Evolutionary conservation across 2,329 filamentous ascomycete species (phyloP).

Genomic region (Scedosporium minutisporum): DNA sequence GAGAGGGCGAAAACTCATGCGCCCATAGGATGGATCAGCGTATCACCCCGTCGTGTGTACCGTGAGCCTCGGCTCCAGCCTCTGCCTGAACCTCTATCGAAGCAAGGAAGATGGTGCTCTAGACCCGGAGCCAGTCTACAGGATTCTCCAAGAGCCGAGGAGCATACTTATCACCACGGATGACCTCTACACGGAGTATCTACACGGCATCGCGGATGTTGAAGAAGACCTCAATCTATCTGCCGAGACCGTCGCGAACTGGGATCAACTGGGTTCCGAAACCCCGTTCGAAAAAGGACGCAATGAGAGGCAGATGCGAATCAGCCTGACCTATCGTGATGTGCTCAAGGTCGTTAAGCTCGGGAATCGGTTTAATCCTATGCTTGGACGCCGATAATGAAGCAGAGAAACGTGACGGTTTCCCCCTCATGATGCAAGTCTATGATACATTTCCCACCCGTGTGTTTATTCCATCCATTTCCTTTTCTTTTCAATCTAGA

Average conservation of each 20-base stretch:
- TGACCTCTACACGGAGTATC: slow-evolving; percentile 56
- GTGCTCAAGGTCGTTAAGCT: slow-evolving; percentile 72
- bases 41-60: slow-evolving; percentile 87
- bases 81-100: slow-evolving; percentile 69
- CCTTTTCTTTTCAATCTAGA: slow-evolving; percentile 24
- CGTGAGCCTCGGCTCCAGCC: slow-evolving; percentile 67
- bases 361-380: slow-evolving; percentile 53
- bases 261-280: slow-evolving; percentile 50
- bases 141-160: slow-evolving; percentile 72
- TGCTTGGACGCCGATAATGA: slow-evolving; percentile 27
- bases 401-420: neutral
- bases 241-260: slow-evolving; percentile 57
- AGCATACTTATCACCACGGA: slow-evolving; percentile 67
- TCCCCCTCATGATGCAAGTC: no score
- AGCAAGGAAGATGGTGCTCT: slow-evolving; percentile 53
- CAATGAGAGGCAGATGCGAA: slow-evolving; percentile 50
- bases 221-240: slow-evolving; percentile 57
- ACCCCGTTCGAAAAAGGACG: slow-evolving; percentile 37
- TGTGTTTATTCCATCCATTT: no score
- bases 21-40: slow-evolving; percentile 60
- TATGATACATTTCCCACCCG: no score
- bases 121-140: slow-evolving; percentile 37
- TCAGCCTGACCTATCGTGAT: slow-evolving; percentile 75
- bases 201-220: slow-evolving; percentile 66
- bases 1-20: slow-evolving; percentile 15